Evolutionary conservation across 768 basidiomycete genomes (phyloP).

Genomic region (Tulasnella sp.): DNA sequence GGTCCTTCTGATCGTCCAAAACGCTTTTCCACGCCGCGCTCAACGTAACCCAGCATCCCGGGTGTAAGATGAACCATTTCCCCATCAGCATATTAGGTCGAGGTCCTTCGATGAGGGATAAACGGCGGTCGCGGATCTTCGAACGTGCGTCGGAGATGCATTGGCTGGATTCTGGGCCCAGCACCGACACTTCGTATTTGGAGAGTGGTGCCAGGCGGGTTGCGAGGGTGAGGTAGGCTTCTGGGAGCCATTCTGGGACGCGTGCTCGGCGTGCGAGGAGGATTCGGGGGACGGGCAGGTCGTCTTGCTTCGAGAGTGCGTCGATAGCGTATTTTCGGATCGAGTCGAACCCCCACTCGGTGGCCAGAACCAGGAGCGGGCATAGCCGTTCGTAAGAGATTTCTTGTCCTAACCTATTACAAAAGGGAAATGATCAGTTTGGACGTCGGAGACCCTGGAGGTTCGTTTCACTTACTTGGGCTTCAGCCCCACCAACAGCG

Average conservation of each 20-base stretch:
- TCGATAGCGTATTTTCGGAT: slow-evolving; percentile 6
- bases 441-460: background rate
- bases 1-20: background rate
- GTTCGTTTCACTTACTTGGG: background rate
- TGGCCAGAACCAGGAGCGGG: slow-evolving; percentile 14
- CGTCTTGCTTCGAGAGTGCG: background rate
- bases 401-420: slow-evolving; percentile 3
- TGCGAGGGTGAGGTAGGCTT: slow-evolving; percentile 6
- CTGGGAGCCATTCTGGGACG: slow-evolving; percentile 14
- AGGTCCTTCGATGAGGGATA: background rate
- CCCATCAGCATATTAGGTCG: background rate
- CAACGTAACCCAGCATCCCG: slow-evolving; percentile 5
- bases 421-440: background rate
- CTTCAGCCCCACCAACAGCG: slow-evolving; percentile 1
- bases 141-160: slow-evolving; percentile 1
- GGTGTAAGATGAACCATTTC: background rate
- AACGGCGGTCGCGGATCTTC: slow-evolving; percentile 3
- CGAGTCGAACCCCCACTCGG: slow-evolving; percentile 10
- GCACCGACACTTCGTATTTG: background rate
- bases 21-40: background rate
- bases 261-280: background rate
- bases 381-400: background rate
- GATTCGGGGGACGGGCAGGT: background rate
- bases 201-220: background rate
- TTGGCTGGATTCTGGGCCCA: background rate